Evolutionary conservation across 148 eudicot genomes (phyloP).

Genomic region (Fallopia convolvulus): DNA sequence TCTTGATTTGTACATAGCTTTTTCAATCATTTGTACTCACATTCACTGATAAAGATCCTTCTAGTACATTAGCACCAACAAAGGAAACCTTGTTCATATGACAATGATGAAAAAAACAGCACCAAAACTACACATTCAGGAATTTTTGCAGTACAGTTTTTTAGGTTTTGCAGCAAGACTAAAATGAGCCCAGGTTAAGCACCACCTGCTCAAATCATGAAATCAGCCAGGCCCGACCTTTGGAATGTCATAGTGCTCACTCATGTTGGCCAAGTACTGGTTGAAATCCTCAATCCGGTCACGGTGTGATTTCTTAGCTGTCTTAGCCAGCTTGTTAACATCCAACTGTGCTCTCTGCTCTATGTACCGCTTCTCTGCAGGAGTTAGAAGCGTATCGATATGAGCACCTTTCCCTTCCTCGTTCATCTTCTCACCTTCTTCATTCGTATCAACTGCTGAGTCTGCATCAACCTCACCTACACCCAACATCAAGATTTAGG

Average conservation of each 20-base stretch:
- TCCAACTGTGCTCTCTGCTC: constrained; percentile 79
- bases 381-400: no score
- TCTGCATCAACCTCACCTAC: constrained; percentile 30
- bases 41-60: not conserved
- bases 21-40: not conserved
- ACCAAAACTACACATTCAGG: not conserved
- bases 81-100: not conserved
- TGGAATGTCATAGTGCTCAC: constrained; percentile 97
- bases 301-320: constrained; percentile 74
- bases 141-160: not conserved
- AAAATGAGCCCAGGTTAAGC: not conserved
- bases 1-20: no score
- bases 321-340: constrained; percentile 33
- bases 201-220: not conserved
- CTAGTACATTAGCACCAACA: not conserved
- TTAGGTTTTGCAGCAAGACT: not conserved
- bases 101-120: not conserved
- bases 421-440: constrained; percentile 16
- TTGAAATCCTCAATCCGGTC: constrained; percentile 85
- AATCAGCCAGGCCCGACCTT: constrained; percentile 95
- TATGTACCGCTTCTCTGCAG: constrained; percentile 46
- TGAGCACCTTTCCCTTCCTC: no score
- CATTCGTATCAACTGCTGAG: constrained; percentile 15
- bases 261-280: constrained; percentile 83
- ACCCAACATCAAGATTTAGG: not conserved